phyloP scores from a whole-genome alignment of 2,329 filamentous ascomycete species.

The Mariannaea elegans region DNA sequence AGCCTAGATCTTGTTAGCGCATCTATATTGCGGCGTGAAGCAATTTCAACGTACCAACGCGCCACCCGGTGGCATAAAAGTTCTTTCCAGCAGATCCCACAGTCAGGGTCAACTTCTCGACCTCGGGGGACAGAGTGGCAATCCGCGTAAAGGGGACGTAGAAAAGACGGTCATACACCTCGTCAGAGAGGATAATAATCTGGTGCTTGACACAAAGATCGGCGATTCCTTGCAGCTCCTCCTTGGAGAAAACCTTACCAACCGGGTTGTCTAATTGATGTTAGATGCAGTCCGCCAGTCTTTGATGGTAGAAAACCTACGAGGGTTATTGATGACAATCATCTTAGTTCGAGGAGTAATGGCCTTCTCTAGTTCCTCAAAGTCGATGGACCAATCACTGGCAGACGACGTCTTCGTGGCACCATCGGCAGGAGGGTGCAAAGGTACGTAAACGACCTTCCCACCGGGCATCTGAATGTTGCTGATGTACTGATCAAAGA shows the following conservation, averaged over 20 bases:
- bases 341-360: conserved; percentile 92
- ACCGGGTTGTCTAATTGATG: conserved; percentile 80
- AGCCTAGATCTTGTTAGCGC: conserved; percentile 59
- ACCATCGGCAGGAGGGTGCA: conserved; percentile 87
- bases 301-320: conserved; percentile 40
- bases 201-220: conserved; percentile 91
- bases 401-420: conserved; percentile 83
- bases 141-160: conserved; percentile 96
- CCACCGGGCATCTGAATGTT: conserved; percentile 99
- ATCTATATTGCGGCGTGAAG: neutral
- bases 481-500: conserved; percentile 97
- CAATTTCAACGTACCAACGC: conserved; percentile 65
- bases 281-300: conserved; percentile 14
- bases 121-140: conserved; percentile 88
- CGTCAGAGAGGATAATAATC: conserved; percentile 90
- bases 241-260: conserved; percentile 89
- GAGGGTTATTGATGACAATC: conserved; percentile 87
- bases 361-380: conserved; percentile 80
- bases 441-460: conserved; percentile 93
- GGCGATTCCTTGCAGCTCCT: conserved; percentile 85
- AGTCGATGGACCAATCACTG: conserved; percentile 87
- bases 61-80: conserved; percentile 98
- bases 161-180: conserved; percentile 94
- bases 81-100: conserved; percentile 98
- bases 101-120: conserved; percentile 87